phyloP scores from a whole-genome alignment of 2,329 filamentous ascomycete species.

The Trichoderma sp. region DNA sequence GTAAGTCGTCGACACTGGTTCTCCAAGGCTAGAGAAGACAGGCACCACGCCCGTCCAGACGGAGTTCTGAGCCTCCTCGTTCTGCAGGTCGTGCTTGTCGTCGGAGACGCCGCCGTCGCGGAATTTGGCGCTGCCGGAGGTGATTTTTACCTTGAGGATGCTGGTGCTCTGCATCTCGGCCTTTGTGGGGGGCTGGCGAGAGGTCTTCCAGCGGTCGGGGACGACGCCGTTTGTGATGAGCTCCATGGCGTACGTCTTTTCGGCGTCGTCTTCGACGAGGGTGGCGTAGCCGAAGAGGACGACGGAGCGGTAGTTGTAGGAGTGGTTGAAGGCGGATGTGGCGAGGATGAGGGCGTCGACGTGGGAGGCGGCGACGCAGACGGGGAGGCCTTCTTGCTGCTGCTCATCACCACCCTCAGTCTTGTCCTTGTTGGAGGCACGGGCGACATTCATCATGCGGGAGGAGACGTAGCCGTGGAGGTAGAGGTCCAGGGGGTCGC shows the following conservation, averaged over 20 bases:
- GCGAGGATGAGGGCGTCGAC: constrained; percentile 78
- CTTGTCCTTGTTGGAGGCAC: constrained; percentile 20
- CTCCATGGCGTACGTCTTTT: constrained; percentile 76
- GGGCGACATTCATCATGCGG: constrained; percentile 68
- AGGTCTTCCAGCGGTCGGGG: constrained; percentile 65
- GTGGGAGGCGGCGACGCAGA: constrained; percentile 70
- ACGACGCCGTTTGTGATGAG: constrained; percentile 75
- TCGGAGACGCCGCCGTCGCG: constrained; percentile 62
- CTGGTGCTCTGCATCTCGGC: constrained; percentile 74
- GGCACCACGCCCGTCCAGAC: constrained; percentile 61
- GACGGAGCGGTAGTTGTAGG: constrained; percentile 83
- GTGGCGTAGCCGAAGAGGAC: constrained; percentile 72
- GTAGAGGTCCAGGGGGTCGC: constrained; percentile 71
- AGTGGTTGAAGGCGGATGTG: constrained; percentile 76
- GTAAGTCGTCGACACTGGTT: constrained; percentile 58
- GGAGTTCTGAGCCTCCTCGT: constrained; percentile 40
- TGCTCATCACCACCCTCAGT: constrained; percentile 23
- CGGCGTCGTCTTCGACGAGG: constrained; percentile 63
- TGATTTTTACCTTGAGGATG: constrained; percentile 67
- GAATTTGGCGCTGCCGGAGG: constrained; percentile 73
- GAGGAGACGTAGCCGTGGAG: constrained; percentile 82
- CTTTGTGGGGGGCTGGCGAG: constrained; percentile 66
- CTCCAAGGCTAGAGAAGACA: constrained; percentile 61
- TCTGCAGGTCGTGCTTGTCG: constrained; percentile 47
- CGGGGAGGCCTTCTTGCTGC: constrained; percentile 56